Evolutionary conservation across 1,284 basidiomycete species (phyloP).

Genomic region (Irpex lacteus): DNA sequence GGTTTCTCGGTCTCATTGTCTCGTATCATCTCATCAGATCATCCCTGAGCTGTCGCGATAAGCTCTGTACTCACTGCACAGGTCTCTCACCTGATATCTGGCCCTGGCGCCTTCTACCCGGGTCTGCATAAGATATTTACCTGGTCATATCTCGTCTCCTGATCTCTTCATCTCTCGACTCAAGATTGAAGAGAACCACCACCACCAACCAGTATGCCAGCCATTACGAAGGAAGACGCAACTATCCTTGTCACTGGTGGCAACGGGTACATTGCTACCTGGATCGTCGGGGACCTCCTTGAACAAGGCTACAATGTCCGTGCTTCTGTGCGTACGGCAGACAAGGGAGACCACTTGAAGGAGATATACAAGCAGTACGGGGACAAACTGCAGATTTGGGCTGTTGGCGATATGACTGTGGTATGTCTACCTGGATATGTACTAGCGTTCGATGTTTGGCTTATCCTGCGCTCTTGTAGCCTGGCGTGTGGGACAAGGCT

Average conservation of each 20-base stretch:
- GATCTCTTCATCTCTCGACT: not conserved
- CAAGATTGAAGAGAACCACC: not conserved
- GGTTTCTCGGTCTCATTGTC: no score
- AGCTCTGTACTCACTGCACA: not conserved
- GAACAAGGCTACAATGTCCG: slow-evolving; percentile 47
- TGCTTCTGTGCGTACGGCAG: slow-evolving; percentile 51
- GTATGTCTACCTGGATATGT: slow-evolving; percentile 24
- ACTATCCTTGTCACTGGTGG: slow-evolving; percentile 37
- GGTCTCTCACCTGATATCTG: not conserved
- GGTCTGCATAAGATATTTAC: not conserved
- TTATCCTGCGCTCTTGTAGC: slow-evolving; percentile 17
- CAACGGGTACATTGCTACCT: slow-evolving; percentile 40
- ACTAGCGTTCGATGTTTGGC: not conserved
- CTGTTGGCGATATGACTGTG: slow-evolving; percentile 56
- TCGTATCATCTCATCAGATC: no score
- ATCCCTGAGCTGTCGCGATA: not conserved
- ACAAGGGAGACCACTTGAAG: slow-evolving; percentile 49
- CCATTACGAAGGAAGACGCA: not conserved
- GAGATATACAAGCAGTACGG: slow-evolving; percentile 44
- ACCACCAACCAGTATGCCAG: not conserved
- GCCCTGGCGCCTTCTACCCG: not conserved
- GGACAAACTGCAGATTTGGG: slow-evolving; percentile 45
- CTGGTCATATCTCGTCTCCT: not conserved
- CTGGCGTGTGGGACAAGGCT: slow-evolving; percentile 36
- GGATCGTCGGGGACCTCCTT: slow-evolving; percentile 39